Conservation (phyloP, 345 rosid species). For the Durio zibethinus region DNA sequence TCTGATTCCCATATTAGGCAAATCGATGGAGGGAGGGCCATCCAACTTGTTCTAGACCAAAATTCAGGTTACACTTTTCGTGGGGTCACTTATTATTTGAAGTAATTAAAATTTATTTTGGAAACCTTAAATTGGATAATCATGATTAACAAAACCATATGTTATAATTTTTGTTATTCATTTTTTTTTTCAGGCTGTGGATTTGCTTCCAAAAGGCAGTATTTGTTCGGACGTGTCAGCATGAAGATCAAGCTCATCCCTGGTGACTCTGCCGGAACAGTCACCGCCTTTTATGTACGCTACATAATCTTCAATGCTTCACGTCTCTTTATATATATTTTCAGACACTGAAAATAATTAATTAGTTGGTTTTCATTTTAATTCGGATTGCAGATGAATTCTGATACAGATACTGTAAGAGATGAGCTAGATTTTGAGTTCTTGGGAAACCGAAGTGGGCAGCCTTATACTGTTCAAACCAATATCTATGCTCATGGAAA, state of each 20-base stretch:
- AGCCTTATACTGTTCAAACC: constrained; percentile 92
- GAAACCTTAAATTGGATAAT: not conserved
- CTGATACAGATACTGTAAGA: constrained; percentile 56
- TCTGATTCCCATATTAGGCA: constrained; percentile 65
- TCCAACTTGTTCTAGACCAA: constrained; percentile 75
- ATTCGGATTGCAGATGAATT: constrained; percentile 57
- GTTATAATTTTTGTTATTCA: not conserved
- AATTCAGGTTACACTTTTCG: constrained; percentile 50
- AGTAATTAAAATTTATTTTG: not conserved
- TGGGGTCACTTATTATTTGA: constrained; percentile 15
- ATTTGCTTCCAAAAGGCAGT: constrained; percentile 72
- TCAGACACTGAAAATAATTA: not conserved
- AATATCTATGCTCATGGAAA: constrained; percentile 86
- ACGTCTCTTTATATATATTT: not conserved
- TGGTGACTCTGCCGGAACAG: constrained; percentile 98
- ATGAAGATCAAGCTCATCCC: constrained; percentile 91
- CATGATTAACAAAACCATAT: not conserved
- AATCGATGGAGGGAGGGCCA: constrained; percentile 63
- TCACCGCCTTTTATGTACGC: constrained; percentile 71
- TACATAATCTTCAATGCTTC: not conserved
- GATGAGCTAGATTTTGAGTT: constrained; percentile 95
- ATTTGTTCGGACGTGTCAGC: constrained; percentile 83
- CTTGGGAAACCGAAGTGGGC: constrained; percentile 82
- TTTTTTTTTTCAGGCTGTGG: constrained; percentile 60
- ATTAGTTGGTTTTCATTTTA: not conserved